Evolutionary conservation across 148 eudicot species (phyloP).

Genomic region (Spergularia marina): DNA sequence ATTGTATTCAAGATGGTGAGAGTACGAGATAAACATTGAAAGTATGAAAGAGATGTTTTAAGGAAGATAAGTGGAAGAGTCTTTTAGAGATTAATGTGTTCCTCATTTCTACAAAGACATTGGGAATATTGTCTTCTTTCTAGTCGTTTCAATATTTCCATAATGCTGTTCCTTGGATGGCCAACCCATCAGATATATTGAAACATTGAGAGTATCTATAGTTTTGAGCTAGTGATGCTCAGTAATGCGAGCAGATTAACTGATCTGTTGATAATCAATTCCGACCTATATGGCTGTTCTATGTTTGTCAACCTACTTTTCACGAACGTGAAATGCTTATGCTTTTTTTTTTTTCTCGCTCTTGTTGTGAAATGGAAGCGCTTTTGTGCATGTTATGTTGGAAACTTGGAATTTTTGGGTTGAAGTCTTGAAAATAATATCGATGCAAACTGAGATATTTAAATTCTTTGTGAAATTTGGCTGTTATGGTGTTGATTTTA

Average conservation of each 20-base stretch:
- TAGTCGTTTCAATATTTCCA: neutral
- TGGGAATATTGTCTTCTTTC: neutral
- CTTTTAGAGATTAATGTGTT: neutral
- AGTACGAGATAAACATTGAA: neutral
- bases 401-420: neutral
- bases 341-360: neutral
- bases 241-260: neutral
- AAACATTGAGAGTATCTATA: neutral
- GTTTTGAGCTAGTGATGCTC: neutral
- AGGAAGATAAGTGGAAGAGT: neutral
- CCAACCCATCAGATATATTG: neutral
- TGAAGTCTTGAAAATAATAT: too few species aligned
- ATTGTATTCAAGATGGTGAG: neutral
- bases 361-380: neutral
- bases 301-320: neutral
- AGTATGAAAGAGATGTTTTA: neutral
- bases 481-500: neutral
- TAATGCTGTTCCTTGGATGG: neutral
- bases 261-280: neutral
- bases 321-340: neutral
- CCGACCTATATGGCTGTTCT: neutral
- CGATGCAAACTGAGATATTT: neutral
- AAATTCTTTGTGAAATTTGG: neutral
- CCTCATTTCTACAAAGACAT: neutral
- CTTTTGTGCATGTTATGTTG: too few species aligned